phyloP scores from a whole-genome alignment of 2,329 filamentous ascomycete genomes.

The Phialophora tarda region DNA sequence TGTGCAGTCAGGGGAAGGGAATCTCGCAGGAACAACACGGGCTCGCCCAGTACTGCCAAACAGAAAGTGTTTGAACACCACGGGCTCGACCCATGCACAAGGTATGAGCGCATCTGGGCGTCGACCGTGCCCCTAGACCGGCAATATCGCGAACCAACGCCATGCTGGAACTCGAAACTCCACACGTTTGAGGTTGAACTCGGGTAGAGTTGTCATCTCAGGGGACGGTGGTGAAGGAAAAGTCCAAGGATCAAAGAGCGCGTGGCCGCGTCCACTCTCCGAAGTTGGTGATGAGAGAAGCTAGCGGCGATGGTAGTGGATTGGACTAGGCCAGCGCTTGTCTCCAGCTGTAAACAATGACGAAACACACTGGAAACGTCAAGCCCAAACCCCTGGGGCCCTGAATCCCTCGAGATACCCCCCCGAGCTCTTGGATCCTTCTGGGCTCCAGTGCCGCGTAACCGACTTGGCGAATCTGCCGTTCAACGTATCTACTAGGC shows the following conservation, averaged over 20 bases:
- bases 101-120: background rate
- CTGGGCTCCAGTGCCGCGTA: conserved; percentile 9
- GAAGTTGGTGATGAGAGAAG: conserved; percentile 14
- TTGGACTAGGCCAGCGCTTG: conserved; percentile 13
- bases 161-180: conserved; percentile 18
- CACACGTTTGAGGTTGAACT: conserved; percentile 14
- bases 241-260: conserved; percentile 11
- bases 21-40: background rate
- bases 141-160: background rate
- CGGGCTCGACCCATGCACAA: conserved; percentile 6
- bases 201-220: conserved; percentile 3
- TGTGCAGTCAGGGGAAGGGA: background rate
- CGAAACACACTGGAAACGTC: conserved; percentile 23
- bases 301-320: conserved; percentile 8
- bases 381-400: conserved; percentile 8
- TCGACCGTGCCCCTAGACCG: background rate
- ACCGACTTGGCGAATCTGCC: background rate
- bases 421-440: conserved; percentile 5
- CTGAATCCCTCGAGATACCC: background rate
- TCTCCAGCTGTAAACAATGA: conserved; percentile 7
- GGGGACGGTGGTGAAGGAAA: conserved; percentile 5
- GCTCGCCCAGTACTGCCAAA: conserved; percentile 10
- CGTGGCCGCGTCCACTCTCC: conserved; percentile 14
- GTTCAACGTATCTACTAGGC: background rate
- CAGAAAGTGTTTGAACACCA: conserved; percentile 17